These are phyloP conservation scores for Yamadazyma diospyri DNA, from an alignment of 1,139 yeast genomes.

Conservation along the genomic window DNA sequence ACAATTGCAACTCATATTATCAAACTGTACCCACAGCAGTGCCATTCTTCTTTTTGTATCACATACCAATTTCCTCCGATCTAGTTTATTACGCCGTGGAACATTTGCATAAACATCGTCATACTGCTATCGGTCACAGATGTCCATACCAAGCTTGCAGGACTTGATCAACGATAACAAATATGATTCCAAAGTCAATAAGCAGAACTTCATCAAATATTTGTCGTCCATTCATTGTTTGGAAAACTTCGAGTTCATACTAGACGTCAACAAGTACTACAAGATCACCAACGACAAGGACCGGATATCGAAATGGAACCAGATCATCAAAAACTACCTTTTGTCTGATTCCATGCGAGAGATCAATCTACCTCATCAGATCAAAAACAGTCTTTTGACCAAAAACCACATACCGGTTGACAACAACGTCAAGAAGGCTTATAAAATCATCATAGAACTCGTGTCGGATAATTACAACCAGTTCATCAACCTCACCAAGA, in stretches of 20 bases:
- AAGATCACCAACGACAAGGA: conserved; percentile 15
- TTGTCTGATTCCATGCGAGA: conserved; percentile 29
- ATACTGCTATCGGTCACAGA: too few relatives aligned
- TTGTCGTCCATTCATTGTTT: conserved; percentile 30
- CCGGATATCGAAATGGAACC: conserved; percentile 21
- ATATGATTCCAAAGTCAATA: conserved; percentile 19
- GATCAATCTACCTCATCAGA: conserved; percentile 29
- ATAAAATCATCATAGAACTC: conserved; percentile 28
- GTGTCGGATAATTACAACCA: conserved; percentile 33
- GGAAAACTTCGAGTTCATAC: conserved; percentile 35
- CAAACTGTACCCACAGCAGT: too few relatives aligned
- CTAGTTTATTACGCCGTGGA: too few relatives aligned
- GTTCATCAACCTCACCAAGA: conserved; percentile 22
- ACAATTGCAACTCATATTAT: too few relatives aligned
- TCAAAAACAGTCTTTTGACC: conserved; percentile 15
- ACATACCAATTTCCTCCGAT: too few relatives aligned
- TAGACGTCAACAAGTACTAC: conserved; percentile 26
- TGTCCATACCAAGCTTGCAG: conserved; percentile 15
- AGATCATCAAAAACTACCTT: conserved; percentile 24
- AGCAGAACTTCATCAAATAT: conserved; percentile 23
- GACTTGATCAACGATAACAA: conserved; percentile 18
- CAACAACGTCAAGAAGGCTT: conserved; percentile 17
- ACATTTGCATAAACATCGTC: too few relatives aligned
- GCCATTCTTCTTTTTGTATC: too few relatives aligned
- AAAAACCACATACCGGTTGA: conserved; percentile 15